A percentile compares a stretch with the other conserved stretches of the same genome.
Conservation (phyloP, 306 rosid genomes). For the Vigna mungo region DNA sequence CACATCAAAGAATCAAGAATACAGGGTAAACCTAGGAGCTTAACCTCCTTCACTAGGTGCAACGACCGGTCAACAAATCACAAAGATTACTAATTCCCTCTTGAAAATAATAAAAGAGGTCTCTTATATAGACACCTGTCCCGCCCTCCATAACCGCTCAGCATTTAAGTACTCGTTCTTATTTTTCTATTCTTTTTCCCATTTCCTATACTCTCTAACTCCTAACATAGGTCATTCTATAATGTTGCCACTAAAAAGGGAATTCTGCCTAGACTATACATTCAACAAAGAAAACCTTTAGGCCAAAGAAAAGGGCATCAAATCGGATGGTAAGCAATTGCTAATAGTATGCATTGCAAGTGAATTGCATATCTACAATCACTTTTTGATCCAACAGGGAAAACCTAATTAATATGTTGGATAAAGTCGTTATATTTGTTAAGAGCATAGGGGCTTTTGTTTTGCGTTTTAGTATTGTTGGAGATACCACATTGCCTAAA, state of each 20-base stretch:
- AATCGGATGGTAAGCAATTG: conserved; percentile 18
- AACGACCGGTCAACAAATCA: too few species aligned
- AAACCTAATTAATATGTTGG: not conserved
- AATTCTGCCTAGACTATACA: not conserved
- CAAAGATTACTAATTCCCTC: too few species aligned
- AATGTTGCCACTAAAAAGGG: conserved; percentile 1
- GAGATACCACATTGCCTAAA: too few species aligned
- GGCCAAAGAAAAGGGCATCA: conserved; percentile 11
- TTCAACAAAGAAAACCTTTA: conserved; percentile 12
- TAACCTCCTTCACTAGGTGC: too few species aligned
- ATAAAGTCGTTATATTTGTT: conserved; percentile 15
- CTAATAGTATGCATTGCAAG: conserved; percentile 28
- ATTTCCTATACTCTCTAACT: too few species aligned
- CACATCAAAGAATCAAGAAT: too few species aligned
- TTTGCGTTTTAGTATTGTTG: not conserved
- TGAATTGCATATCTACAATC: conserved; percentile 11
- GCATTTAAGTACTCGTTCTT: too few species aligned
- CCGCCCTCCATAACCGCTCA: too few species aligned
- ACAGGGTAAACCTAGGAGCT: too few species aligned
- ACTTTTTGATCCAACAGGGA: conserved; percentile 23
- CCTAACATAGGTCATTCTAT: conserved; percentile 13
- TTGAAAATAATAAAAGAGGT: too few species aligned
- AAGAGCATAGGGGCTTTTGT: conserved; percentile 1
- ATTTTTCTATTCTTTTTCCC: too few species aligned
- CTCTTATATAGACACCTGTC: too few species aligned